Evolutionary conservation across 768 basidiomycete genomes (phyloP).

Genomic region (Calocybe cyanea): DNA sequence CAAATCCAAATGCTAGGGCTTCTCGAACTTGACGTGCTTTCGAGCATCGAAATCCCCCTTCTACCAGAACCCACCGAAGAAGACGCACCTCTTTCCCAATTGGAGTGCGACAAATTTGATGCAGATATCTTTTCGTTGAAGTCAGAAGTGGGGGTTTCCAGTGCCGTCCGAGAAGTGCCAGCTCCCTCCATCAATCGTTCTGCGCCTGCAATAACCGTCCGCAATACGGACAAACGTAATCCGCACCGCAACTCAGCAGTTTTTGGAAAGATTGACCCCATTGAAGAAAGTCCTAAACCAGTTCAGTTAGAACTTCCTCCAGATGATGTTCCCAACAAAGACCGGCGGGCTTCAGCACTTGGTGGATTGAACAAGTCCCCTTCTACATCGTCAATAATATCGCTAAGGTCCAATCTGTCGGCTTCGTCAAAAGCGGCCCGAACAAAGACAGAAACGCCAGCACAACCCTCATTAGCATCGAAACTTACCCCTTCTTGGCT

Average conservation of each 20-base stretch:
- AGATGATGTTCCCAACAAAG: conserved; percentile 30
- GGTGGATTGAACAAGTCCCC: conserved; percentile 53
- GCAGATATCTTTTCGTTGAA: conserved; percentile 60
- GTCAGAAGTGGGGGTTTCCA: conserved; percentile 28
- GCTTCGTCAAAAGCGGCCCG: conserved; percentile 33
- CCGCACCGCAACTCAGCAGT: conserved; percentile 49
- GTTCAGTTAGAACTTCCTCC: conserved; percentile 49
- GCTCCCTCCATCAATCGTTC: conserved; percentile 33
- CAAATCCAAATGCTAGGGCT: conserved; percentile 94
- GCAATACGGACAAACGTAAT: conserved; percentile 38
- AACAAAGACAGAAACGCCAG: conserved; percentile 20
- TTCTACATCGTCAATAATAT: conserved; percentile 64
- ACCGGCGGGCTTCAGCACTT: conserved; percentile 19
- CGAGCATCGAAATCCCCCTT: conserved; percentile 85
- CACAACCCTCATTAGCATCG: conserved; percentile 43
- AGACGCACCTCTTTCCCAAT: conserved; percentile 36
- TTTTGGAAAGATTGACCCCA: conserved; percentile 50
- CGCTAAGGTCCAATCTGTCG: conserved; percentile 49
- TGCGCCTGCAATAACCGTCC: conserved; percentile 31
- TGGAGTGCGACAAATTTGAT: conserved; percentile 73
- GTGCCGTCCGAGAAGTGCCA: conserved; percentile 33
- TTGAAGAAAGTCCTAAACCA: conserved; percentile 66
- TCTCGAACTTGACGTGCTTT: conserved; percentile 86
- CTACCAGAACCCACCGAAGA: conserved; percentile 45
- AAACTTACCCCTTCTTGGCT: conserved; percentile 77